Evolutionary conservation across 495 filamentous ascomycete genomes (phyloP).

Genomic region (Penicillium psychrofluorescens): DNA sequence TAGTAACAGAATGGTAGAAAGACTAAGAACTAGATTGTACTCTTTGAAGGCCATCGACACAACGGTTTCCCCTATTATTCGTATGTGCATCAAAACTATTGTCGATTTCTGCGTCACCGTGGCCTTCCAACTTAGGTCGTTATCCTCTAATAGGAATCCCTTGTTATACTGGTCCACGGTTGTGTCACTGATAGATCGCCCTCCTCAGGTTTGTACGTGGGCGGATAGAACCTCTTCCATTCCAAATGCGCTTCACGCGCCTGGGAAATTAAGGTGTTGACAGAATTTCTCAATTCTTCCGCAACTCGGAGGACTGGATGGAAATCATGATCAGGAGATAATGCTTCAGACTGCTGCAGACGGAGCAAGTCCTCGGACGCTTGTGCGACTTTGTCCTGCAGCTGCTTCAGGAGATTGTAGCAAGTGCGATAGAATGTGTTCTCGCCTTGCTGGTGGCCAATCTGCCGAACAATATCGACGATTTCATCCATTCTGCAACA

Average conservation of each 20-base stretch:
- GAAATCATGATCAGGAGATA: neutral
- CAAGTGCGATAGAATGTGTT: constrained; percentile 1
- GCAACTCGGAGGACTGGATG: neutral
- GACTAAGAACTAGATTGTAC: too few species aligned
- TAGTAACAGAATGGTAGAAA: too few species aligned
- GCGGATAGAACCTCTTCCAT: neutral
- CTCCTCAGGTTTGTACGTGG: too few species aligned
- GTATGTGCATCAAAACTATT: too few species aligned
- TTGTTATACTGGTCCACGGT: too few species aligned
- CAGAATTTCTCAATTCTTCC: neutral
- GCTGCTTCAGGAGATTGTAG: constrained; percentile 1
- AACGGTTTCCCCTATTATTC: too few species aligned
- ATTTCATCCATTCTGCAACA: neutral
- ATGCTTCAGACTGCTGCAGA: neutral
- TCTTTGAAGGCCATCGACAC: too few species aligned
- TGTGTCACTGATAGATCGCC: too few species aligned
- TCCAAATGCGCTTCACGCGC: neutral
- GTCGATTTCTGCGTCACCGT: too few species aligned
- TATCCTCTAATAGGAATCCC: too few species aligned
- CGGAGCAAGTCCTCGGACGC: constrained; percentile 1
- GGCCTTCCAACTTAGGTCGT: too few species aligned
- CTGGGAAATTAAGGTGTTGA: neutral
- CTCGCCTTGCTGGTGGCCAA: constrained; percentile 4
- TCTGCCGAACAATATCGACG: constrained; percentile 1
- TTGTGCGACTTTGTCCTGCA: neutral